Evolutionary conservation across 306 rosid genomes (phyloP), one percentile per base, ranked within the genome.

Genomic region (Amphicarpaea edgeworthii): DNA sequence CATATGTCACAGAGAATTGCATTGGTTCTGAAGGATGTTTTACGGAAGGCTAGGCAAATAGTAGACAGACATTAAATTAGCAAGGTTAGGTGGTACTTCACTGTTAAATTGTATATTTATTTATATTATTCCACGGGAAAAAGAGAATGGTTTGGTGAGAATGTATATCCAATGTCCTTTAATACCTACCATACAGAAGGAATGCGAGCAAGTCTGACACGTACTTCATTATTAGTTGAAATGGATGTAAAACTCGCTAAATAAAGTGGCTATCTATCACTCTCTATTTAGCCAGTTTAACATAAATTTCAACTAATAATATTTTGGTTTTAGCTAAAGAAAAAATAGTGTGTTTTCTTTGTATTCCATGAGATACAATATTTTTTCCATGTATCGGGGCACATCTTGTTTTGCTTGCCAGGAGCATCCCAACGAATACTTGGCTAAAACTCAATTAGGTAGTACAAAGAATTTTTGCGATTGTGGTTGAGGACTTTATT

Each of bases 1-100:
- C 92, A 95, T 78, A 95, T 95, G 97, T 79, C 90, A 1, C 83
- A 87, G 8, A 89, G 97, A 87, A 95, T 92, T 67, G 93, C 96
- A 78, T 28, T 82, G 47, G 97, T 92, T 85, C 84, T 95, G 63
- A 90, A 86, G 84, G 85, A 89, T 7, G 89, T 92, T 50, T 79
- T 92, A 85, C 82, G 66, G 77, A 90, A 89, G 77, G 79, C 92
- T 42, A 87, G 77, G 68, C 72, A 11, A 78, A n/a, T n/a, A n/a
- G n/a, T n/a, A n/a, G n/a, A n/a, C 40, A 64, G 70, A 2, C 32
- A 37, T 37, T 69, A 68, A 68, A 67, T 82, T 82, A 67, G 84
- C 70, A 80, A 7, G 57, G 47, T 30, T 55, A 28, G 7, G 38
- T 64, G 7, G 38, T 64, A 61, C 12, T 57, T 73, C 8, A 4